These are phyloP conservation scores for Pisolithus albus DNA, from an alignment of 768 basidiomycete species.

Conservation along the genomic window DNA sequence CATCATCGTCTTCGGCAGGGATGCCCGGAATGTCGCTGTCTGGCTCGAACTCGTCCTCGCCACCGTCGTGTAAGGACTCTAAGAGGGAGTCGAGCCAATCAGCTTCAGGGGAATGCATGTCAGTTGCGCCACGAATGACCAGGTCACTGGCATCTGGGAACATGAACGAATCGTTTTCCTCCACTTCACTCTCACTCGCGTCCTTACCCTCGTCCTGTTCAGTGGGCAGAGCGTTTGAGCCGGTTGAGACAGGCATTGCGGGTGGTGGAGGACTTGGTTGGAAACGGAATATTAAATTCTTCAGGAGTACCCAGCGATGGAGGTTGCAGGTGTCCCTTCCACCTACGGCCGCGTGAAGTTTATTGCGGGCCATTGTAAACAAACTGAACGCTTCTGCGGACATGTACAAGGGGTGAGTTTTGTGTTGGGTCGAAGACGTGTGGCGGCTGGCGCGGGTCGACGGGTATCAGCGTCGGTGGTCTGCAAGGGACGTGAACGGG, in stretches of 20 bases:
- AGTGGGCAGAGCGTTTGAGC: conserved; percentile 25
- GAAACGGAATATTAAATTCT: conserved; percentile 69
- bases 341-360: conserved; percentile 59
- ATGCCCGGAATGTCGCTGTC: conserved; percentile 40
- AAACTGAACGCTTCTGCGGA: conserved; percentile 44
- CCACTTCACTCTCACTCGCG: conserved; percentile 37
- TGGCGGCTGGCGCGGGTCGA: conserved; percentile 15
- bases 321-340: conserved; percentile 65
- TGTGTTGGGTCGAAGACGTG: conserved; percentile 1
- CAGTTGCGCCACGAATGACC: conserved; percentile 26
- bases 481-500: not conserved
- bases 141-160: conserved; percentile 70
- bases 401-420: conserved; percentile 30
- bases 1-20: conserved; percentile 57
- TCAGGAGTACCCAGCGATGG: conserved; percentile 82
- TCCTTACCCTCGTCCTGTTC: conserved; percentile 35
- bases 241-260: conserved; percentile 14
- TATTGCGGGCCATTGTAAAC: conserved; percentile 61
- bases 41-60: conserved; percentile 51
- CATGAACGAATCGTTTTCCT: conserved; percentile 64
- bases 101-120: conserved; percentile 53
- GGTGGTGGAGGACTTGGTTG: conserved; percentile 35
- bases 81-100: conserved; percentile 79
- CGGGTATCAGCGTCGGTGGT: not conserved
- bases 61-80: conserved; percentile 66